Conservation (phyloP, 768 basidiomycete genomes). For the Mrakia frigida region DNA sequence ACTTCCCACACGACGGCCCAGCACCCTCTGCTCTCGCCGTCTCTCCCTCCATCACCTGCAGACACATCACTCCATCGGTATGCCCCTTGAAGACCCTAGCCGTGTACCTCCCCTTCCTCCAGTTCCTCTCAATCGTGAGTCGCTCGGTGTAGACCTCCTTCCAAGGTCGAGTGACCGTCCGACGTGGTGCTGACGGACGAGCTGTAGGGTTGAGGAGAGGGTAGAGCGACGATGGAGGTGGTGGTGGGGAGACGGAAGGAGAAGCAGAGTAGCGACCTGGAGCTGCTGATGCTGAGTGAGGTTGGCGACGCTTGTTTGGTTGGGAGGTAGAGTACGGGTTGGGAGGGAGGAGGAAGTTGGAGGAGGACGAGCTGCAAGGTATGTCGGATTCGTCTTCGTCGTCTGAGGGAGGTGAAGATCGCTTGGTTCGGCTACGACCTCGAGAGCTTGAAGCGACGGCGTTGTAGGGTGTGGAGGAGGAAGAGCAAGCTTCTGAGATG, state of each 20-base stretch:
- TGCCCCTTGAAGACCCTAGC: constrained; percentile 85
- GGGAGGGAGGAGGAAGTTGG: not conserved
- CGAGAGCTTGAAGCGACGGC: constrained; percentile 8
- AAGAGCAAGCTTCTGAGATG: not conserved
- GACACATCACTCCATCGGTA: constrained; percentile 92
- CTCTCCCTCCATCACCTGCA: constrained; percentile 52
- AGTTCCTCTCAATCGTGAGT: constrained; percentile 92
- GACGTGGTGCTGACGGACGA: constrained; percentile 14
- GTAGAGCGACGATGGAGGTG: constrained; percentile 1
- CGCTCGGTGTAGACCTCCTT: constrained; percentile 97
- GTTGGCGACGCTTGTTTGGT: constrained; percentile 7
- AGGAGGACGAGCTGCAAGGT: not conserved
- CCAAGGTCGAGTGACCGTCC: constrained; percentile 72
- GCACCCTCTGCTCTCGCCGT: constrained; percentile 7
- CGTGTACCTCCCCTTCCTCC: constrained; percentile 85
- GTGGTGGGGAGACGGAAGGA: constrained; percentile 12
- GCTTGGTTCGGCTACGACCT: not conserved
- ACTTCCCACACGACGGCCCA: not conserved
- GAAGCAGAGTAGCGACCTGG: not conserved
- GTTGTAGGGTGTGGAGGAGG: not conserved
- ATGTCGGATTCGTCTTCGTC: constrained; percentile 2
- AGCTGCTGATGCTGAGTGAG: not conserved
- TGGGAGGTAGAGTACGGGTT: not conserved
- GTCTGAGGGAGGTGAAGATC: constrained; percentile 15
- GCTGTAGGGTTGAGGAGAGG: not conserved